A percentile compares a stretch with the other conserved stretches of the same genome.
These are phyloP conservation scores for Pseudofabraea citricarpa DNA, from an alignment of 2,329 filamentous ascomycete species.

Conservation along the genomic window DNA sequence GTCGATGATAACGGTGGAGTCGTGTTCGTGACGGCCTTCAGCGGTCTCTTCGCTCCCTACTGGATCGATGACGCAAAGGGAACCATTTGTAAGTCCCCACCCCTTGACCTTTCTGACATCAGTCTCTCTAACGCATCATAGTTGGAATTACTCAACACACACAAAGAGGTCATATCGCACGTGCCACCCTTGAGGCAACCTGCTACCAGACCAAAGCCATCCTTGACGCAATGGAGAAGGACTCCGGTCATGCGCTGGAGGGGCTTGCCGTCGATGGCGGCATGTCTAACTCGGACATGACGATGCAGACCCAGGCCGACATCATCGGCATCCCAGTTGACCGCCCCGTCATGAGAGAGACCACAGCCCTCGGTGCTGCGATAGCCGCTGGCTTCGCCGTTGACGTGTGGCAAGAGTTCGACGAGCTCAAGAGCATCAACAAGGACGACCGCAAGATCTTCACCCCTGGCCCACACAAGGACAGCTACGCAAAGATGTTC, in stretches of 20 bases:
- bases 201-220: conserved; percentile 74
- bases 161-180: conserved; percentile 64
- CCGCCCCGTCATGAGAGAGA: conserved; percentile 77
- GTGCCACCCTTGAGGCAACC: conserved; percentile 67
- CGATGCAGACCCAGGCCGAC: conserved; percentile 77
- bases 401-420: conserved; percentile 68
- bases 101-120: background rate
- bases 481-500: conserved; percentile 59
- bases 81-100: conserved; percentile 51
- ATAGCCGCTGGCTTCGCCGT: conserved; percentile 79
- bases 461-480: conserved; percentile 56
- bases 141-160: conserved; percentile 67
- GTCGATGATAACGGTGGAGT: conserved; percentile 65
- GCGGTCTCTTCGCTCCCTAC: conserved; percentile 68
- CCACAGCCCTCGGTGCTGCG: conserved; percentile 74
- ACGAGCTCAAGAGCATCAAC: conserved; percentile 69
- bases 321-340: conserved; percentile 75
- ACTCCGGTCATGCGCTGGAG: conserved; percentile 59
- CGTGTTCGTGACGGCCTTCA: conserved; percentile 68
- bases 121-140: conserved; percentile 15
- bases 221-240: conserved; percentile 66
- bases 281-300: conserved; percentile 67
- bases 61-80: conserved; percentile 74
- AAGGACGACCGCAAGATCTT: conserved; percentile 64
- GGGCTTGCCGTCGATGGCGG: conserved; percentile 67